Evolutionary conservation across 768 basidiomycete species (phyloP).

Genomic region (Hortiboletus flavorubellus): DNA sequence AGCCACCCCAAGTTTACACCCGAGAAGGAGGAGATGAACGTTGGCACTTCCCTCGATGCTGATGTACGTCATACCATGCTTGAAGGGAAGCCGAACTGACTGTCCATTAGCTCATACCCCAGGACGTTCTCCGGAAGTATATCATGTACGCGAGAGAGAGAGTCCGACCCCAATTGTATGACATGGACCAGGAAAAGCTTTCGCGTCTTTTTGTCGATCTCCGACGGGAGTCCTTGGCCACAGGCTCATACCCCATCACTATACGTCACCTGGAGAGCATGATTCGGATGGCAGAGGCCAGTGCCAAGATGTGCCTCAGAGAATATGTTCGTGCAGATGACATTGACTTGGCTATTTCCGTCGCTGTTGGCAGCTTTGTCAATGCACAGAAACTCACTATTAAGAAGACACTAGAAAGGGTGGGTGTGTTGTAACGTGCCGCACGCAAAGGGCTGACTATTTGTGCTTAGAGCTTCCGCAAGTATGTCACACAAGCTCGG

Average conservation of each 20-base stretch:
- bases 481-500: slow-evolving; percentile 92
- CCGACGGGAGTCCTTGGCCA: slow-evolving; percentile 92
- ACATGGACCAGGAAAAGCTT: slow-evolving; percentile 95
- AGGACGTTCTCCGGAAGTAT: slow-evolving; percentile 94
- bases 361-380: slow-evolving; percentile 92
- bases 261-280: slow-evolving; percentile 97
- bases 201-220: slow-evolving; percentile 92
- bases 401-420: slow-evolving; percentile 95
- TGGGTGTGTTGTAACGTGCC: slow-evolving; percentile 27
- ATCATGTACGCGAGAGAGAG: slow-evolving; percentile 98
- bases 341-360: slow-evolving; percentile 95
- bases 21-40: slow-evolving; percentile 87
- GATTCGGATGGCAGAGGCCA: slow-evolving; percentile 99
- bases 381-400: slow-evolving; percentile 97
- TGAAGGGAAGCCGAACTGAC: slow-evolving; percentile 10
- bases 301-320: slow-evolving; percentile 95
- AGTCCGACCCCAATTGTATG: slow-evolving; percentile 88
- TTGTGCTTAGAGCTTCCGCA: slow-evolving; percentile 78
- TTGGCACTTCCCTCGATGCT: slow-evolving; percentile 83
- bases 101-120: slow-evolving; percentile 78
- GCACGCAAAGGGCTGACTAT: slow-evolving; percentile 11
- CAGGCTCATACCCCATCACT: slow-evolving; percentile 98
- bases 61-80: slow-evolving; percentile 59
- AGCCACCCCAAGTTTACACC: slow-evolving; percentile 92
- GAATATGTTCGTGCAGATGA: slow-evolving; percentile 96